Percentiles rank a stretch among this genome's conserved stretches.
Evolutionary conservation across 2,329 filamentous ascomycete species (phyloP).

Genomic region (Aspergillus sp.): DNA sequence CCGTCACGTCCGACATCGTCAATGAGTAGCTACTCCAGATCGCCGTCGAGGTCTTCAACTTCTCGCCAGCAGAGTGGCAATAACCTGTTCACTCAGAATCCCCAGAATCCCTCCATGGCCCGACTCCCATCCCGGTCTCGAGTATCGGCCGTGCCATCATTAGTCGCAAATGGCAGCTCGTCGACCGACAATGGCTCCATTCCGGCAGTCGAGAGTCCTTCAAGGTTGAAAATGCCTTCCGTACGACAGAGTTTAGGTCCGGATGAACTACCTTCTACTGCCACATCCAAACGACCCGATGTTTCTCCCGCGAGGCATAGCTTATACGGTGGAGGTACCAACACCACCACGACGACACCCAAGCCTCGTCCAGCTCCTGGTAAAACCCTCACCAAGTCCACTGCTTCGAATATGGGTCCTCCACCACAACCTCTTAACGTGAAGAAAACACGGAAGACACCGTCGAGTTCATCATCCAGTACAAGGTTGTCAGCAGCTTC

Average conservation of each 20-base stretch:
- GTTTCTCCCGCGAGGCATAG: conserved; percentile 12
- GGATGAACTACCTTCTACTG: conserved; percentile 5
- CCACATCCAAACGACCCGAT: conserved; percentile 9
- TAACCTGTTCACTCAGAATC: conserved; percentile 39
- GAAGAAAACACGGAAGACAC: conserved; percentile 32
- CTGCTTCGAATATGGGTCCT: conserved; percentile 27
- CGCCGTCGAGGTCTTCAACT: conserved; percentile 36
- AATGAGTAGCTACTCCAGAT: conserved; percentile 44
- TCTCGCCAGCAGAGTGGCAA: conserved; percentile 52
- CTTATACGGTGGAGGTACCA: conserved; percentile 42
- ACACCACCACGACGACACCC: conserved; percentile 39
- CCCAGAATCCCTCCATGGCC: conserved; percentile 25
- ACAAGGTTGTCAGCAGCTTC: conserved; percentile 25
- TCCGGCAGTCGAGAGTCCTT: conserved; percentile 14
- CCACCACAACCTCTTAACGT: conserved; percentile 34
- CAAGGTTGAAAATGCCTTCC: conserved; percentile 18
- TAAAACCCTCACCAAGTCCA: conserved; percentile 54
- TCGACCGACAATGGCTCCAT: conserved; percentile 10
- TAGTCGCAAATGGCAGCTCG: conserved; percentile 12
- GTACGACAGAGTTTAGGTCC: conserved; percentile 14
- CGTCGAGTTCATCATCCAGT: conserved; percentile 23
- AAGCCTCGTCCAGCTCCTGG: conserved; percentile 52
- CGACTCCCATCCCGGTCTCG: conserved; percentile 31
- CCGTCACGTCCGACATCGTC: conserved; percentile 56
- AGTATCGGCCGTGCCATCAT: conserved; percentile 17